phyloP scores from a whole-genome alignment of 2,329 filamentous ascomycete genomes.

The Coleophoma cylindrospora region DNA sequence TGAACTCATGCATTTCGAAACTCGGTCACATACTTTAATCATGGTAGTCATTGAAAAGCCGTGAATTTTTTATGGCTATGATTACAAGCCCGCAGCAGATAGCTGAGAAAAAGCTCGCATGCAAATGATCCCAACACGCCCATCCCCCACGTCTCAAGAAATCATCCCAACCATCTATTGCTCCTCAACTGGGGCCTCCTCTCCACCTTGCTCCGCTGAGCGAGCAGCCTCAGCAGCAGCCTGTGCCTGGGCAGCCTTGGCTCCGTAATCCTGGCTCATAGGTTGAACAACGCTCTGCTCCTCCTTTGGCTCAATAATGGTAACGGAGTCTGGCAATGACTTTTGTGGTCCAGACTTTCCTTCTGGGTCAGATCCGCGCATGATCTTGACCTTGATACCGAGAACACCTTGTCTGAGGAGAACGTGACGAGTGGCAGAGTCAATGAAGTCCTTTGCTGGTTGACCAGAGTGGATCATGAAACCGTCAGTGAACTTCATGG shows the following conservation, averaged over 20 bases:
- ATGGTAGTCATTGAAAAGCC: slow-evolving; percentile 10
- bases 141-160: slow-evolving; percentile 19
- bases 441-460: slow-evolving; percentile 99
- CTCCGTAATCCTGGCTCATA: slow-evolving; percentile 97
- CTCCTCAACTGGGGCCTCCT: slow-evolving; percentile 41
- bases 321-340: slow-evolving; percentile 96
- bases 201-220: slow-evolving; percentile 45
- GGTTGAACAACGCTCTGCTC: slow-evolving; percentile 93
- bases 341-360: slow-evolving; percentile 98
- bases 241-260: slow-evolving; percentile 73
- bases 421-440: slow-evolving; percentile 96
- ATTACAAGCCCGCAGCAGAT: slow-evolving; percentile 25
- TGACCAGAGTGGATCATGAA: slow-evolving; percentile 99
- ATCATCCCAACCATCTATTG: slow-evolving; percentile 21
- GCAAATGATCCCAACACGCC: slow-evolving; percentile 26
- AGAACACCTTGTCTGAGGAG: slow-evolving; percentile 99
- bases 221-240: slow-evolving; percentile 58
- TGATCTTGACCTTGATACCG: slow-evolving; percentile 99
- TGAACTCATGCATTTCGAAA: too few relatives aligned
- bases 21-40: too few relatives aligned
- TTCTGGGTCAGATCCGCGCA: slow-evolving; percentile 98
- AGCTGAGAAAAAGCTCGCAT: slow-evolving; percentile 18
- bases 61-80: slow-evolving; percentile 19
- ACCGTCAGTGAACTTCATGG: slow-evolving; percentile 99
- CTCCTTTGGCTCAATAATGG: slow-evolving; percentile 99